A percentile compares a stretch with the other conserved stretches of the same genome.
These are phyloP conservation scores for Sordariomycetes sp. DNA, from an alignment of 2,329 filamentous ascomycete species.

Conservation along the genomic window DNA sequence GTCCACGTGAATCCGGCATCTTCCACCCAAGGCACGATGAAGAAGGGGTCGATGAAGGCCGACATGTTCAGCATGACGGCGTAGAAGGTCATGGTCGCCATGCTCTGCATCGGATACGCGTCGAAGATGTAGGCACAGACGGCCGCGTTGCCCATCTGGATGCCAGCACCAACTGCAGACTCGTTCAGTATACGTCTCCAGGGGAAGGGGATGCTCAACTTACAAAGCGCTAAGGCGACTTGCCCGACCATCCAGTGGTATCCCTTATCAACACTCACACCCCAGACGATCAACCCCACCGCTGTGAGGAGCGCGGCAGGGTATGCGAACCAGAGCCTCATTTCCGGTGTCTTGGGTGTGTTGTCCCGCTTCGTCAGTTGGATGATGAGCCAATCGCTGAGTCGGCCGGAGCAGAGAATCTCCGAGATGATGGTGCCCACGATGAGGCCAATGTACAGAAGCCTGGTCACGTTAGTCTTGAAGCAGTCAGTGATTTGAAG, in stretches of 20 bases:
- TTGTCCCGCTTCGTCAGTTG: conserved; percentile 31
- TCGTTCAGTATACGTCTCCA: not conserved
- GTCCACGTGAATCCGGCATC: conserved; percentile 39
- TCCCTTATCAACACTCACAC: conserved; percentile 38
- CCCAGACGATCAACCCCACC: conserved; percentile 44
- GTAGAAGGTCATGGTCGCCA: conserved; percentile 45
- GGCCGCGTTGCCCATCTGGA: conserved; percentile 47
- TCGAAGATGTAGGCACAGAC: conserved; percentile 45
- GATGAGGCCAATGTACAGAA: conserved; percentile 44
- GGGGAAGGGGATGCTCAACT: conserved; percentile 10
- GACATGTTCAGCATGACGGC: conserved; percentile 41
- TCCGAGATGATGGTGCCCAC: conserved; percentile 43
- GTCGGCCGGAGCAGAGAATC: conserved; percentile 37
- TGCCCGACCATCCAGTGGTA: conserved; percentile 51
- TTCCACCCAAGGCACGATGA: conserved; percentile 38
- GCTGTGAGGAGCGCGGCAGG: conserved; percentile 38
- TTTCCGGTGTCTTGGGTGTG: conserved; percentile 36
- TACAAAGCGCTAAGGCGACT: conserved; percentile 44
- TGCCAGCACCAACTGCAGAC: conserved; percentile 36
- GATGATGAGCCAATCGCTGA: conserved; percentile 43
- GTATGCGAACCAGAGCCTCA: conserved; percentile 46
- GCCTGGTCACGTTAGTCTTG: conserved; percentile 10
- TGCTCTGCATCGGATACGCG: conserved; percentile 44
- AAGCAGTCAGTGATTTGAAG: not conserved
- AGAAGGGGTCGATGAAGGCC: conserved; percentile 36